Percentiles rank a stretch among this genome's conserved stretches.
Evolutionary conservation across 1,284 basidiomycete species (phyloP).

Genomic region (Moniliella sp.): DNA sequence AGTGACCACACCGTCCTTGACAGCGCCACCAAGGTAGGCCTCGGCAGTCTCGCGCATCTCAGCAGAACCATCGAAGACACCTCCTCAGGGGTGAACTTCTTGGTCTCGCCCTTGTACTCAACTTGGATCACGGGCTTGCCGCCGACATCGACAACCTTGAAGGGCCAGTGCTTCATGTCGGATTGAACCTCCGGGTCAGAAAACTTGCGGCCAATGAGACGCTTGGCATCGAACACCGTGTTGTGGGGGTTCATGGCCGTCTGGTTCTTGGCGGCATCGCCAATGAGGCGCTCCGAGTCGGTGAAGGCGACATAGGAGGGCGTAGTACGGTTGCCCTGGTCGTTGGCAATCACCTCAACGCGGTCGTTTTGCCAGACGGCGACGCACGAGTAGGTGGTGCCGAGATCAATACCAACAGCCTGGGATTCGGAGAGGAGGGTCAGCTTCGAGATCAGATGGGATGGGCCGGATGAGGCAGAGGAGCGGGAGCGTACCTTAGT

Average conservation of each 20-base stretch:
- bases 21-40: slow-evolving; percentile 84
- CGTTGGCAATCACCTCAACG: slow-evolving; percentile 32
- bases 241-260: slow-evolving; percentile 59
- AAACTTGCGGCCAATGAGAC: slow-evolving; percentile 52
- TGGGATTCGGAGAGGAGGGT: neutral
- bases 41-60: slow-evolving; percentile 99
- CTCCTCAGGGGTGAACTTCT: slow-evolving; percentile 48
- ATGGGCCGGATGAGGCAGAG: too few species aligned
- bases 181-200: slow-evolving; percentile 39
- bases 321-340: slow-evolving; percentile 37
- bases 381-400: slow-evolving; percentile 37
- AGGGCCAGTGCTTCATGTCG: slow-evolving; percentile 31
- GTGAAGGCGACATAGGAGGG: slow-evolving; percentile 34
- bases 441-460: too few species aligned
- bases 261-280: slow-evolving; percentile 45
- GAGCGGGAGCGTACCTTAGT: too few species aligned
- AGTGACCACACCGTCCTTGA: slow-evolving; percentile 85
- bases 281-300: slow-evolving; percentile 57
- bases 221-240: slow-evolving; percentile 91
- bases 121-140: slow-evolving; percentile 33
- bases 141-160: slow-evolving; percentile 37
- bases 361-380: slow-evolving; percentile 58
- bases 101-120: slow-evolving; percentile 18
- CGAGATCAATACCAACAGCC: too few species aligned
- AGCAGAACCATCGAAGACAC: slow-evolving; percentile 76